Conservation (phyloP, 1,139 yeast species). For the Candida sanyaensis region DNA sequence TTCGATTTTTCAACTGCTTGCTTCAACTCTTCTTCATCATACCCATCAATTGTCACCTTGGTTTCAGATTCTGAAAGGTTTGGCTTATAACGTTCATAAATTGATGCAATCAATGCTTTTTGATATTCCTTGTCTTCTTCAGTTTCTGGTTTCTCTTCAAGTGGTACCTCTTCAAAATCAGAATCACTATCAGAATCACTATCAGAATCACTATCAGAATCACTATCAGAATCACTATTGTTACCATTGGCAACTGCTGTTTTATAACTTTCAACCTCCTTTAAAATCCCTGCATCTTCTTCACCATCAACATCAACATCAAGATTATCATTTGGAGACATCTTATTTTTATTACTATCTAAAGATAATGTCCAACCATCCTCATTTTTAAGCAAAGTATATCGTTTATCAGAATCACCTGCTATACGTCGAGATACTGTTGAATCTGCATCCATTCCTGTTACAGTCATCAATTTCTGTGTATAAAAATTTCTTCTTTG, state of each 20-base stretch:
- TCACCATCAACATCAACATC: constrained; percentile 37
- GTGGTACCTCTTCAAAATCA: constrained; percentile 66
- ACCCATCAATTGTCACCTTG: constrained; percentile 9
- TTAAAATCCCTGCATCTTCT: constrained; percentile 9
- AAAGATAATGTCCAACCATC: constrained; percentile 88
- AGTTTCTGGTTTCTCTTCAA: constrained; percentile 25
- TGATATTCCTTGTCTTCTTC: constrained; percentile 33
- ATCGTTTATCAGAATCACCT: constrained; percentile 78
- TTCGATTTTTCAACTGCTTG: constrained; percentile 51
- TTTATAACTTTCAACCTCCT: constrained; percentile 9
- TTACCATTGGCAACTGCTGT: background rate
- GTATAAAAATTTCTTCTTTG: constrained; percentile 89
- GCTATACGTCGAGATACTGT: constrained; percentile 65
- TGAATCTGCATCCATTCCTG: constrained; percentile 76
- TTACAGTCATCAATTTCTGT: constrained; percentile 79
- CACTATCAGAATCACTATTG: constrained; percentile 26
- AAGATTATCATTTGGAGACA: constrained; percentile 39
- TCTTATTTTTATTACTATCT: constrained; percentile 36
- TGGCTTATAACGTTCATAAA: constrained; percentile 30
- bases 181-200: constrained; percentile 33
- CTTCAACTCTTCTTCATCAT: constrained; percentile 39
- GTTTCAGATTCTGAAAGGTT: background rate
- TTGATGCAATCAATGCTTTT: constrained; percentile 37
- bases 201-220: constrained; percentile 32
- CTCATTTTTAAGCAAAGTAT: constrained; percentile 72